These are phyloP conservation scores for Chaetomiaceae sp. DNA, from an alignment of 2,329 filamentous ascomycete species.

Conservation along the genomic window DNA sequence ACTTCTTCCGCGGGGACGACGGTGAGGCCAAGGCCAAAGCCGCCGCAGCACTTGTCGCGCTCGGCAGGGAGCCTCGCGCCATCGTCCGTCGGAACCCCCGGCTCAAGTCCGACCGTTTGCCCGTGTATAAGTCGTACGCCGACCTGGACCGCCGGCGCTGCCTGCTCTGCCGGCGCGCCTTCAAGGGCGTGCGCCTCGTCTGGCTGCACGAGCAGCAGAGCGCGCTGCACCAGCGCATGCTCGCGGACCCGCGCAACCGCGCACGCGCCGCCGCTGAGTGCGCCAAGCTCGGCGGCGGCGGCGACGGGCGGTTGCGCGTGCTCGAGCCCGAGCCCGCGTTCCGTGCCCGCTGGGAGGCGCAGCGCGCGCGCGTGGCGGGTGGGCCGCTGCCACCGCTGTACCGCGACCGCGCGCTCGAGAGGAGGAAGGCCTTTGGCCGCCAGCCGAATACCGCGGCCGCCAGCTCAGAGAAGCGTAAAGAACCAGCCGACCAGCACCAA, in stretches of 20 bases:
- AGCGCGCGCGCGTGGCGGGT: constrained; percentile 16
- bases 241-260: constrained; percentile 23
- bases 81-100: constrained; percentile 26
- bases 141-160: constrained; percentile 41
- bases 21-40: constrained; percentile 21
- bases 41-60: constrained; percentile 20
- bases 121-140: constrained; percentile 48
- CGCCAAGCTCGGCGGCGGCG: constrained; percentile 30
- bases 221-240: constrained; percentile 34
- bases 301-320: constrained; percentile 18
- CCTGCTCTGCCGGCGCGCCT: constrained; percentile 38
- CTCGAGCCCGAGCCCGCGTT: constrained; percentile 18
- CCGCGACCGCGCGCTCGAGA: constrained; percentile 62
- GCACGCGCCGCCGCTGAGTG: constrained; percentile 28
- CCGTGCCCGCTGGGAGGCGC: constrained; percentile 15
- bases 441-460: constrained; percentile 50
- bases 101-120: constrained; percentile 29
- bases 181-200: constrained; percentile 34
- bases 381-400: constrained; percentile 36
- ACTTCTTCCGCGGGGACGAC: constrained; percentile 41
- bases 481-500: constrained; percentile 28
- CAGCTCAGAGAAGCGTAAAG: constrained; percentile 32
- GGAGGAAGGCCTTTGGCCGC: constrained; percentile 55
- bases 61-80: constrained; percentile 21
- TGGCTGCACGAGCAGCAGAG: constrained; percentile 40